Base-by-base conservation (phyloP, 2,329 filamentous ascomycete genomes). In the Cadophora malorum region DNA sequence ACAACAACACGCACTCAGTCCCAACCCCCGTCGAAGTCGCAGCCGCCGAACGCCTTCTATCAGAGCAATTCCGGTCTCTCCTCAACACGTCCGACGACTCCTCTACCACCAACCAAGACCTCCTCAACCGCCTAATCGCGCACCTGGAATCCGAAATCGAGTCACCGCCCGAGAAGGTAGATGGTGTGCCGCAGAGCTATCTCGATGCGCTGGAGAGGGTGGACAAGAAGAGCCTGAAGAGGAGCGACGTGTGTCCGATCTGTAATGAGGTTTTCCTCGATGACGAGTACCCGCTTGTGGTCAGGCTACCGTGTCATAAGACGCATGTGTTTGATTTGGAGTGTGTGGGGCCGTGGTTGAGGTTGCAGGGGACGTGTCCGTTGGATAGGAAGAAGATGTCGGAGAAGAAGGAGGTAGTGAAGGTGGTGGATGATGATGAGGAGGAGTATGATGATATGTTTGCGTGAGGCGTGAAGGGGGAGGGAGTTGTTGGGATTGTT, bases 271-370 rank as follows among this genome's bases (percentile, higher is more conserved):
- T 78, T 35, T 89, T 86, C 74, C 80, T 89, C 58, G 86, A 90
- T 73, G 88, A 91, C 74, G 79, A 81, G 73, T 89, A 87, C 75
- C 86, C 84, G 65, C 80, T 91, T 1, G 87, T 90, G 14, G 88
- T 90, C 33, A 83, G 88, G 80, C 81, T 91, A 74, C 88, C 88
- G 50, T 91, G 88, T 76, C 81, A 87, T 73, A 81, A 81, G 38
- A 80, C 77, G 50, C 88, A 91, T 77, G 79, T 79, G 61, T 90
- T 89, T 75, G 88, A 91, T 74, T 78, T 90, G n/a, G 88, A 91
- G 79, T 91, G 88, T 74, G 87, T 90, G 1, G 85, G 83, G 3
- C 88, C 88, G 7, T 91, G 88, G 88, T 76, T 91, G 76, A 80
- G 84, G 76, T 83, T 86, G 74, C 88, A 90, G 78, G 88, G 88